Evolutionary conservation across 345 rosid species (phyloP).

Genomic region (Eucalyptus curtisii): DNA sequence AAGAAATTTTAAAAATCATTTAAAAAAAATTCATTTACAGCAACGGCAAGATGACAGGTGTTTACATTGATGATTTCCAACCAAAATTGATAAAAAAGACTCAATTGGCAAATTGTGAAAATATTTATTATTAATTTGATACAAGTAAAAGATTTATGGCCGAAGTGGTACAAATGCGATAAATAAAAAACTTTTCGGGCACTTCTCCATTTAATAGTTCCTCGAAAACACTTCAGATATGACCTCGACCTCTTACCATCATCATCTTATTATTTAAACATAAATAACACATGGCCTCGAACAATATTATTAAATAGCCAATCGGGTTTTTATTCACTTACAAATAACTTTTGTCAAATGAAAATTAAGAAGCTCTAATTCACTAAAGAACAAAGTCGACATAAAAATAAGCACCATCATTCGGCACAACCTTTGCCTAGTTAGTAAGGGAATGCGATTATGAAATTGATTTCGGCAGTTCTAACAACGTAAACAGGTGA

Average conservation of each 20-base stretch:
- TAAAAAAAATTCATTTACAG: too few relatives aligned
- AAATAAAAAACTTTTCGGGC: too few relatives aligned
- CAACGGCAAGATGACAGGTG: accelerated
- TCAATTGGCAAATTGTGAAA: too few relatives aligned
- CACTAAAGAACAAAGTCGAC: background rate
- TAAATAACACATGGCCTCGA: background rate
- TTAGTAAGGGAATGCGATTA: background rate
- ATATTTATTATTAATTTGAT: accelerated
- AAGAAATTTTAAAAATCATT: too few relatives aligned
- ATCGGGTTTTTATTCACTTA: background rate
- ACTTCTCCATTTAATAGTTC: too few relatives aligned
- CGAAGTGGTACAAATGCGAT: accelerated
- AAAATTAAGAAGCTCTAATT: background rate
- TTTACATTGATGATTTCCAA: accelerated
- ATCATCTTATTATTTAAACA: background rate
- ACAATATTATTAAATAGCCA: background rate
- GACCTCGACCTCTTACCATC: background rate
- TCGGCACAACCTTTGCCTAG: background rate
- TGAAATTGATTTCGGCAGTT: background rate
- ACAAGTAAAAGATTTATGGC: accelerated
- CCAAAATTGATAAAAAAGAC: accelerated
- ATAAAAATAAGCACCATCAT: background rate
- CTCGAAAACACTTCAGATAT: too few relatives aligned
- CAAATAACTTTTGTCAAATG: background rate
- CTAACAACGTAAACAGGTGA: background rate